Evolutionary conservation across 1,284 basidiomycete genomes (phyloP).

Genomic region (Sanghuangporus sanghuang): DNA sequence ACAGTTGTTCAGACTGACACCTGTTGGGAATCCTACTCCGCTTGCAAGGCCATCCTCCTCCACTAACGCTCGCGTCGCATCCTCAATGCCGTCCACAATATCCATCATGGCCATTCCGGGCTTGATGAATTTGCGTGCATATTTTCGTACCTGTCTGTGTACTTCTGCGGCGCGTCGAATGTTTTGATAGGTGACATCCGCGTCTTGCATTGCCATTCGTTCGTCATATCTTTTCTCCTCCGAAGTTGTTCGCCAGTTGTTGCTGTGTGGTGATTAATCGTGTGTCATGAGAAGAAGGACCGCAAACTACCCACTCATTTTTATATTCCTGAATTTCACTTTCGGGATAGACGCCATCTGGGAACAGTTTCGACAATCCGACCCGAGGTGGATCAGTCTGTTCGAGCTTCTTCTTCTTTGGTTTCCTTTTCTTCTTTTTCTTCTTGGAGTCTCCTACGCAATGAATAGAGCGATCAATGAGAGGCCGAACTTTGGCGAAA

Average conservation of each 20-base stretch:
- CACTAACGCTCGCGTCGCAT: conserved; percentile 84
- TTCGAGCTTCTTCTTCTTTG: conserved; percentile 75
- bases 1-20: conserved; percentile 89
- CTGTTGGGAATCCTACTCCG: conserved; percentile 96
- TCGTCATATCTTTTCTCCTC: conserved; percentile 90
- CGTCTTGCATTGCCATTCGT: conserved; percentile 71
- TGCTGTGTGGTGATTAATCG: conserved; percentile 35
- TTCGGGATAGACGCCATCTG: conserved; percentile 81
- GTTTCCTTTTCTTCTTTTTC: conserved; percentile 93
- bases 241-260: conserved; percentile 81
- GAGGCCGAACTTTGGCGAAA: background rate
- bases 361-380: conserved; percentile 87
- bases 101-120: conserved; percentile 96
- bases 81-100: conserved; percentile 92
- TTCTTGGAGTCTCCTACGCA: conserved; percentile 51
- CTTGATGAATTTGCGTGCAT: conserved; percentile 80
- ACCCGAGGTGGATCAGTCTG: conserved; percentile 95
- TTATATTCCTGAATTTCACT: conserved; percentile 92
- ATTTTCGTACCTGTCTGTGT: conserved; percentile 88
- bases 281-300: conserved; percentile 10
- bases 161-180: conserved; percentile 93
- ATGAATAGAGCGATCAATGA: conserved; percentile 5
- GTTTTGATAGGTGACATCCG: conserved; percentile 78
- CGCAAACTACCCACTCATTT: conserved; percentile 60
- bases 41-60: conserved; percentile 86